Base-by-base conservation (phyloP, 179 eudicot species). In the Nepenthes alata region DNA sequence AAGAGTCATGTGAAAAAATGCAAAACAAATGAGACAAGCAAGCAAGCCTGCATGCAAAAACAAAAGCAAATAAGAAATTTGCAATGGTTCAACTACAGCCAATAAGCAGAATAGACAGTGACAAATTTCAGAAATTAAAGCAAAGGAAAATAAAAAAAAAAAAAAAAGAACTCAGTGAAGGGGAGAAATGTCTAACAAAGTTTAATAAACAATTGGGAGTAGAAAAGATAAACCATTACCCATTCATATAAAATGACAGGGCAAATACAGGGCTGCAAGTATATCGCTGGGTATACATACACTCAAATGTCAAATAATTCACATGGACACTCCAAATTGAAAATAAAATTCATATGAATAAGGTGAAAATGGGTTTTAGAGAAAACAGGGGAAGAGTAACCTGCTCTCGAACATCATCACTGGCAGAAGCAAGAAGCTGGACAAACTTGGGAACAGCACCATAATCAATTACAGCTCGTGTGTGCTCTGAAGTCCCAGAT, bases 321-420 rank as follows among this genome's bases (percentile, higher is more conserved):
- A 4, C 16, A 16, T 14, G 16, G 14, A 5, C 16, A 36, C 6
- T 58, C 4, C 58, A 12, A 44, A 52, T 52, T 11, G 35, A 4
- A 45, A 13, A 11, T n/a, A 11, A 47, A 41, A 51, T 8, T 12
- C 44, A 37, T 58, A 25, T 5, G 25, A 25, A 53, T 9, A 38
- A 49, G 55, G 61, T 16, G 53, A 39, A 45, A 12, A 16, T 34
- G 1, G 10, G 11, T 2, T 48, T 6, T 16, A 25, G 37, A 55
- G 35, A 35, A 60, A 11, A 57, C 2, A 65, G 50, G 11, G 25
- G 25, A 25, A 8, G 16, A 47, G 25, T 47, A 50, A 86, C 96
- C 94, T 88, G 90, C 69, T 86, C 94, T 49, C 88, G 78, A 53
- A 88, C 90, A 80, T 88, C 94, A 75, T 86, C 90, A 76, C 94